phyloP scores from a whole-genome alignment of 257 asterid genomes.

The Solanum verrucosum region DNA sequence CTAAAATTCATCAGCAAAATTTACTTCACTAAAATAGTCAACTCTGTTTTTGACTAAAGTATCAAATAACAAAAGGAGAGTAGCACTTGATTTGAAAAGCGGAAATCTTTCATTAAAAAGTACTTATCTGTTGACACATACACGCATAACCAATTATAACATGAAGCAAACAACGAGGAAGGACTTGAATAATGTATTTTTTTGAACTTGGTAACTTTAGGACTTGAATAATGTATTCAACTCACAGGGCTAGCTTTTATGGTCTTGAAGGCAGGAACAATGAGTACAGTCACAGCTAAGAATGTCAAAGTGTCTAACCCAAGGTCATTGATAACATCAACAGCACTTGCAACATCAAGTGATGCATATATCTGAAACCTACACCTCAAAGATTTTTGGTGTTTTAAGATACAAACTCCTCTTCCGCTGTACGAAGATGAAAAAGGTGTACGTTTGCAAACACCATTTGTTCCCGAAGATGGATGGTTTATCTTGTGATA shows the following conservation, averaged over 20 bases:
- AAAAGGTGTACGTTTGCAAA: conserved; percentile 29
- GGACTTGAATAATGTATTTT: background rate
- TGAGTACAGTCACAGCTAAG: conserved; percentile 82
- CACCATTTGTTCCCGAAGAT: conserved; percentile 22
- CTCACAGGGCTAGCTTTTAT: conserved; percentile 98
- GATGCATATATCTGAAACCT: conserved; percentile 47
- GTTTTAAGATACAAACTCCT: conserved; percentile 21
- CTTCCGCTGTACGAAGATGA: conserved; percentile 18
- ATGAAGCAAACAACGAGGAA: background rate
- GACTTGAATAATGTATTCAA: conserved; percentile 1
- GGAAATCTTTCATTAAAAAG: background rate
- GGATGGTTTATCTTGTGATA: conserved; percentile 24
- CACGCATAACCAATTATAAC: background rate
- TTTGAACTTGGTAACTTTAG: too few relatives aligned
- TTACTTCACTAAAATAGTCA: background rate
- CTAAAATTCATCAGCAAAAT: background rate
- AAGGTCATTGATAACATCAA: conserved; percentile 93
- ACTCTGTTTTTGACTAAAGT: background rate
- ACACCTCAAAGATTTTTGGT: conserved; percentile 17
- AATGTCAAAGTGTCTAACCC: conserved; percentile 91
- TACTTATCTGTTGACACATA: background rate
- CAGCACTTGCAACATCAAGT: conserved; percentile 70
- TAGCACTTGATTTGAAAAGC: background rate
- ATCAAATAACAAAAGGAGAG: background rate
- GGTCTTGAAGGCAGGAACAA: conserved; percentile 83